phyloP scores from a whole-genome alignment of 2,329 filamentous ascomycete species.

The Aurifilum marmelostoma region DNA sequence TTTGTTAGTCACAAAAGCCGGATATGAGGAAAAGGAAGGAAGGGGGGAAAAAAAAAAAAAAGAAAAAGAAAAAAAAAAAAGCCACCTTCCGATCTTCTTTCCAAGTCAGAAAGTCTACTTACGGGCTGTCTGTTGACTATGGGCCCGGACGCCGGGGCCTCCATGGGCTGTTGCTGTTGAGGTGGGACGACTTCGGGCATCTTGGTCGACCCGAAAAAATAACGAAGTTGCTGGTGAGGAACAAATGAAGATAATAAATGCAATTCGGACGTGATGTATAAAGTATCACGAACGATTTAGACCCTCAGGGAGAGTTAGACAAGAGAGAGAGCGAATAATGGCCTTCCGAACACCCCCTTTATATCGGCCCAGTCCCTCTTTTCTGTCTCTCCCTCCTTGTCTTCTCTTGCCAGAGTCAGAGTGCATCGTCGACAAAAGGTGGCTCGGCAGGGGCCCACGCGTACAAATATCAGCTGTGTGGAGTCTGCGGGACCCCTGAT shows the following conservation, averaged over 20 bases:
- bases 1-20: neutral
- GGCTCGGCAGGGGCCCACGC: slow-evolving; percentile 14
- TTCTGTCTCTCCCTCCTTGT: too few relatives aligned
- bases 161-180: slow-evolving; percentile 25
- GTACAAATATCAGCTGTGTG: slow-evolving; percentile 15
- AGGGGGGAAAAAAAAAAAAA: too few relatives aligned
- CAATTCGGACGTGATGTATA: neutral
- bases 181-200: slow-evolving; percentile 27
- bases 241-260: neutral
- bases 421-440: neutral
- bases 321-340: neutral
- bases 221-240: neutral
- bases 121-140: slow-evolving; percentile 21
- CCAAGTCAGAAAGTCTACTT: neutral
- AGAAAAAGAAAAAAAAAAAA: too few relatives aligned
- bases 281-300: neutral
- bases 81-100: too few relatives aligned
- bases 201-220: neutral
- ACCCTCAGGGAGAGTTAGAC: neutral
- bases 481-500: slow-evolving; percentile 19
- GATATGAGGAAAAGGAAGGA: too few relatives aligned
- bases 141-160: slow-evolving; percentile 11
- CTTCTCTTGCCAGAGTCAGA: neutral
- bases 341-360: slow-evolving; percentile 2
- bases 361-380: neutral